phyloP scores from a whole-genome alignment of 306 rosid species.

The Pterocarpus macrocarpus region DNA sequence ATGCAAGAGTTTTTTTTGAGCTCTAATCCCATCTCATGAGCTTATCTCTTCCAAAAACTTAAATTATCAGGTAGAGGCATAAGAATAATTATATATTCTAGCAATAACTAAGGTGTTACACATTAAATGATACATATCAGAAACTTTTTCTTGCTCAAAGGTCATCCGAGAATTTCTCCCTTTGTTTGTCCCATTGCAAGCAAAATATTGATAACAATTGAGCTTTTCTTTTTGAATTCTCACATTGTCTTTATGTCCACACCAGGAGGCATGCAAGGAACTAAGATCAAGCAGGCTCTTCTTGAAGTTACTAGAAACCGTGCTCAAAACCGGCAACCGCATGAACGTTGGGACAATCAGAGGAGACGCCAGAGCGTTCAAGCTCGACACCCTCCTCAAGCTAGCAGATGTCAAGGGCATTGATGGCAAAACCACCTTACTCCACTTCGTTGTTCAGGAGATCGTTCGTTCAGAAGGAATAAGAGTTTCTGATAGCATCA shows the following conservation, averaged over 20 bases:
- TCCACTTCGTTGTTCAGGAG: slow-evolving; percentile 96
- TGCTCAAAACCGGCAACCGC: slow-evolving; percentile 92
- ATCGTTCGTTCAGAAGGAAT: slow-evolving; percentile 84
- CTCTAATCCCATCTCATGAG: too few relatives aligned
- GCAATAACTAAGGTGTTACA: too few relatives aligned
- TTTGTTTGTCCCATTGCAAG: background rate
- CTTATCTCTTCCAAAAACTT: too few relatives aligned
- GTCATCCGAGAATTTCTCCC: too few relatives aligned
- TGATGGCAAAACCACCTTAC: slow-evolving; percentile 88
- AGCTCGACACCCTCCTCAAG: slow-evolving; percentile 89
- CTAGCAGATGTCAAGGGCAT: slow-evolving; percentile 94
- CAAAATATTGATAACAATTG: background rate
- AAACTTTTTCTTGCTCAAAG: too few relatives aligned
- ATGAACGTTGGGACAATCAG: slow-evolving; percentile 97
- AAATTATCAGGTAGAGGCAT: too few relatives aligned
- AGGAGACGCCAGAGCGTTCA: slow-evolving; percentile 94
- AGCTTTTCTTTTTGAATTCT: background rate
- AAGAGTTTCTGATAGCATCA: slow-evolving; percentile 87
- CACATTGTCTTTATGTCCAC: slow-evolving; percentile 4
- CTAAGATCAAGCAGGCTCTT: slow-evolving; percentile 93
- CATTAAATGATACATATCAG: too few relatives aligned
- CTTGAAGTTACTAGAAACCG: slow-evolving; percentile 89
- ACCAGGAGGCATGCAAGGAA: slow-evolving; percentile 96
- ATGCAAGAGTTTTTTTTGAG: too few relatives aligned
- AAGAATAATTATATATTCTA: too few relatives aligned